phyloP scores from a whole-genome alignment of 257 asterid genomes.

The Leonotis leonurus region DNA sequence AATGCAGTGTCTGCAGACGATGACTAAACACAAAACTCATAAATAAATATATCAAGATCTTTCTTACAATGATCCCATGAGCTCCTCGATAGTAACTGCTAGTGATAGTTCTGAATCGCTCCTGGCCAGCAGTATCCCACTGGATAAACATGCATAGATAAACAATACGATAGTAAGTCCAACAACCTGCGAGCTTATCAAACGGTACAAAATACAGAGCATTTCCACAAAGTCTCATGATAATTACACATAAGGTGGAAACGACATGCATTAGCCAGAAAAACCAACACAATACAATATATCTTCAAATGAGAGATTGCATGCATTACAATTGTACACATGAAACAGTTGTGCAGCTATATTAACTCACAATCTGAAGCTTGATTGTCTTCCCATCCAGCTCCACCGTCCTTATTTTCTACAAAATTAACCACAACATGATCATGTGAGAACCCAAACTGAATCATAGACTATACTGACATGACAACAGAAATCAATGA shows the following conservation, averaged over 20 bases:
- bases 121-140: constrained; percentile 99
- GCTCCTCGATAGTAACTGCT: constrained; percentile 99
- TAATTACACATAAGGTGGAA: neutral
- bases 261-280: neutral
- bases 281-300: neutral
- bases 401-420: constrained; percentile 98
- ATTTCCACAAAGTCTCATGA: neutral
- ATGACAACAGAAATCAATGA: neutral
- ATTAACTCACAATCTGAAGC: constrained; percentile 87
- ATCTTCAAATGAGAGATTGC: neutral
- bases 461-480: neutral
- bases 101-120: constrained; percentile 92
- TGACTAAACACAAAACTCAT: neutral
- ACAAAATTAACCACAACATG: constrained; percentile 16
- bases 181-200: neutral
- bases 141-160: constrained; percentile 26
- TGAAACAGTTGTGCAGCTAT: neutral
- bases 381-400: constrained; percentile 90
- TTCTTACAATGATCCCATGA: constrained; percentile 91
- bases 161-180: neutral
- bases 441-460: neutral
- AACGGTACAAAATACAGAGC: neutral
- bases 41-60: constrained; percentile 8
- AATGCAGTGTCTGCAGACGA: neutral
- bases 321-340: neutral